These are phyloP conservation scores for Auricularia heimuer DNA, from an alignment of 768 basidiomycete genomes.

Conservation along the genomic window DNA sequence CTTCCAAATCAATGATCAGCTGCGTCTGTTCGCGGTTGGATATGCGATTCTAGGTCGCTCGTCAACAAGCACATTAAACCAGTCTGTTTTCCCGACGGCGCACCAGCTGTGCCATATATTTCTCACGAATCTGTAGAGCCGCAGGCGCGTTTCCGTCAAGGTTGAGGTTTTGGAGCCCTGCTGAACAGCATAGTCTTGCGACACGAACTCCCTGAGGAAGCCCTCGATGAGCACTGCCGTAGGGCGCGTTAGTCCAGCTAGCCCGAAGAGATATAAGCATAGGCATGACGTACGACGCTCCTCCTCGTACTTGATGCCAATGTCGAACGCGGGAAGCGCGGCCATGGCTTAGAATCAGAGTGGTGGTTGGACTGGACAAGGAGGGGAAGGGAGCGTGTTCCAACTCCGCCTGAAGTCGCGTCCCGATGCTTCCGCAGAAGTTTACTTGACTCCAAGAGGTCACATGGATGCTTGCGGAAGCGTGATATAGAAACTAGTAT, in stretches of 20 bases:
- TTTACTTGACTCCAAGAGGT: no score
- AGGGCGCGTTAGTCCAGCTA: neutral
- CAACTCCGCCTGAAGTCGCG: neutral
- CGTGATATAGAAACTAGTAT: no score
- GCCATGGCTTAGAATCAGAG: neutral
- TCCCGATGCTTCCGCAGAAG: no score
- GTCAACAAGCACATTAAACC: slow-evolving; percentile 9
- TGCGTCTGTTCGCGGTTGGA: slow-evolving; percentile 91
- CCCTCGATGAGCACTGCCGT: slow-evolving; percentile 52
- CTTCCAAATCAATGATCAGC: slow-evolving; percentile 82
- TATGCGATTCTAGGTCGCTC: slow-evolving; percentile 60
- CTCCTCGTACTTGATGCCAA: slow-evolving; percentile 54
- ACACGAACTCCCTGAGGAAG: slow-evolving; percentile 63
- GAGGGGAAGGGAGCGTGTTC: neutral
- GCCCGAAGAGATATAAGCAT: neutral
- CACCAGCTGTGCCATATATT: slow-evolving; percentile 77
- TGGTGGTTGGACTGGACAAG: neutral
- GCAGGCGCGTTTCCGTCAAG: slow-evolving; percentile 43
- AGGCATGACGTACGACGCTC: slow-evolving; percentile 50
- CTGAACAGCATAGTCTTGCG: slow-evolving; percentile 49
- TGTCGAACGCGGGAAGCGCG: slow-evolving; percentile 11
- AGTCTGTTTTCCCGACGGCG: slow-evolving; percentile 17
- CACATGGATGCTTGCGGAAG: no score
- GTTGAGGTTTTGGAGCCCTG: slow-evolving; percentile 58
- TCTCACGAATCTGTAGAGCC: slow-evolving; percentile 24